Evolutionary conservation across 1,139 yeast species (phyloP).

Genomic region (Groenewaldozyma auringiensis): DNA sequence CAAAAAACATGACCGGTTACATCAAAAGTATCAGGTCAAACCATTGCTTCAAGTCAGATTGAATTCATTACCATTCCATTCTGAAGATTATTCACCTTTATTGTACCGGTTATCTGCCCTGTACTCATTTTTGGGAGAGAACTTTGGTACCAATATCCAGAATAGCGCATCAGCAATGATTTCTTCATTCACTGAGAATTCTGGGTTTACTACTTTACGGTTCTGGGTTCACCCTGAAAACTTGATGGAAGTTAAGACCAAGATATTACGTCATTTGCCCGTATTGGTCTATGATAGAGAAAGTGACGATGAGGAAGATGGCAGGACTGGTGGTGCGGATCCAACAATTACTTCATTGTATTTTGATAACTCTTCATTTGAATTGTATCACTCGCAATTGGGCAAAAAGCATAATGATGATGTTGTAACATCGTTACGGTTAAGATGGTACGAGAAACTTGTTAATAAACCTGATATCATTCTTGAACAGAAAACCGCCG

Average conservation of each 20-base stretch:
- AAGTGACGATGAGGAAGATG: constrained; percentile 33
- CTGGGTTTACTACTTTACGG: constrained; percentile 69
- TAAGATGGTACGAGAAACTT: constrained; percentile 87
- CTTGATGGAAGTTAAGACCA: constrained; percentile 92
- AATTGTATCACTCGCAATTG: constrained; percentile 76
- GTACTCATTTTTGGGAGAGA: constrained; percentile 74
- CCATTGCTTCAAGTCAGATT: constrained; percentile 84
- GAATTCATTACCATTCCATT: constrained; percentile 81
- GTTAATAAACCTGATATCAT: constrained; percentile 67
- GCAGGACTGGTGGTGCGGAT: constrained; percentile 44
- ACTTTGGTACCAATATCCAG: constrained; percentile 28
- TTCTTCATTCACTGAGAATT: constrained; percentile 35
- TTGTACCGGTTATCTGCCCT: constrained; percentile 74
- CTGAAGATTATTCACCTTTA: constrained; percentile 91
- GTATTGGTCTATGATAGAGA: constrained; percentile 61
- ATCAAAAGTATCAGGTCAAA: constrained; percentile 75
- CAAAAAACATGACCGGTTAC: constrained; percentile 90
- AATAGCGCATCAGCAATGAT: constrained; percentile 26
- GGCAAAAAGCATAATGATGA: constrained; percentile 44
- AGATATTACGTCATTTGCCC: constrained; percentile 87
- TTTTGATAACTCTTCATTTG: constrained; percentile 78
- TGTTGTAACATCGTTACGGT: constrained; percentile 67
- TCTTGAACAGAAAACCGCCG: constrained; percentile 53
- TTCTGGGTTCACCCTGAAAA: constrained; percentile 97
- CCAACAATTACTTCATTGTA: constrained; percentile 82